Evolutionary conservation across 805 yeast species (phyloP), one percentile per base, ranked within the genome.

Genomic region (Starmerella stigmatis): DNA sequence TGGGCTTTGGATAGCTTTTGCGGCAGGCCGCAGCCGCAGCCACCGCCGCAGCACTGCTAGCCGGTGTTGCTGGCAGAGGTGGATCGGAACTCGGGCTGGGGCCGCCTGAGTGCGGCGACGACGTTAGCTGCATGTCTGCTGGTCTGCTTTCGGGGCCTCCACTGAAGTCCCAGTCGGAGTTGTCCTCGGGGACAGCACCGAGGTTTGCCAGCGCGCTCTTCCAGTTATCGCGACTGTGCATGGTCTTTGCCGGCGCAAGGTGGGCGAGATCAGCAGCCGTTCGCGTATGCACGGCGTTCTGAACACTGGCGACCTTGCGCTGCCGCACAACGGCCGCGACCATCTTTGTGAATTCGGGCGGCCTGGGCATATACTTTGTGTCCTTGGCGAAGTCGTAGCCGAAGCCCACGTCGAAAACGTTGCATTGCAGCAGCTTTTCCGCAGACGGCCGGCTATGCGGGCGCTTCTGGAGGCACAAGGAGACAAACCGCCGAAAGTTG

Each of bases 391-490:
- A 43, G 15, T 15, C 21, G 21, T 19, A 9, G 21, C 64, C 67
- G 17, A 19, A 7, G 17, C 30, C 30, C 17, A 45, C 15, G 27
- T 35, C 30, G 12, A 36, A 36, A 10, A 36, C 41, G n/a, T 13
- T 28, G n/a, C 23, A 72, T 35, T 69, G 70, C 47, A 83, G 64
- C 38, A 92, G 65, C 12, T 66, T 64, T 0, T 60, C 49, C 0
- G 89, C 83, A 15, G 74, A 61, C 0, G 89, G 86, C 51, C 97
- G 70, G 46, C 67, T 58, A 2, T 50, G 50, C 1, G 94, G 92
- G 48, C 76, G 75, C 60, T 80, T 85, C 17, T 70, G 62, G 48
- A 89, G 64, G 59, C 96, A 86, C 39, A 65, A 64, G 26, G 68
- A 65, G 25, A 81, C 76, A 63, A 89, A 83, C 45, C 67, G 68